These are phyloP conservation scores for Pythium scleroteichum DNA, from an alignment of 352 stramenopile species.

Conservation along the genomic window DNA sequence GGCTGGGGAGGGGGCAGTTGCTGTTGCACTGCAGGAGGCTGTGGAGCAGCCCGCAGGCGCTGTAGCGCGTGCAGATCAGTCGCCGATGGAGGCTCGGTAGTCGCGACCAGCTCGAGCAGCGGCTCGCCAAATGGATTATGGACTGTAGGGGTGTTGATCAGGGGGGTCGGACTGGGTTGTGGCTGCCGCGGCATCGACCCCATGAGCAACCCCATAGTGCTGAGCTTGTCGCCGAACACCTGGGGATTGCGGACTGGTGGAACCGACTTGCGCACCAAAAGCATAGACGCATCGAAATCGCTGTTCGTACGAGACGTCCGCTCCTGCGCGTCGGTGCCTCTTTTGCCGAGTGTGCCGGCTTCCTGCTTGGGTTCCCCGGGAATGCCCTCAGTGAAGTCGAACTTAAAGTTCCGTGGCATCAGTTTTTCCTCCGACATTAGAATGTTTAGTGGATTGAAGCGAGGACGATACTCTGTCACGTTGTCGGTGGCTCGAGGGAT, in stretches of 20 bases:
- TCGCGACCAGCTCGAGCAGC: conserved; percentile 28
- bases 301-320: conserved; percentile 5
- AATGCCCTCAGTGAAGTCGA: conserved; percentile 53
- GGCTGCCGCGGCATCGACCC: conserved; percentile 26
- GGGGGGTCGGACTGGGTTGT: conserved; percentile 17
- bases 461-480: conserved; percentile 62
- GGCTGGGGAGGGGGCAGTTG: background rate
- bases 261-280: conserved; percentile 13
- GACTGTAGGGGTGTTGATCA: conserved; percentile 17
- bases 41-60: conserved; percentile 4
- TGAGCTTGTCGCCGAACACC: conserved; percentile 20
- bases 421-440: conserved; percentile 68
- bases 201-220: conserved; percentile 30
- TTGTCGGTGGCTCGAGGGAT: conserved; percentile 78
- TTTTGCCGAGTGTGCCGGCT: conserved; percentile 8
- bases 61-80: conserved; percentile 3
- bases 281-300: conserved; percentile 10
- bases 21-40: background rate
- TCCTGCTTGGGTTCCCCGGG: conserved; percentile 19
- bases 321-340: conserved; percentile 3
- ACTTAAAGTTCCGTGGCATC: conserved; percentile 59
- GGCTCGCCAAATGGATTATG: conserved; percentile 30
- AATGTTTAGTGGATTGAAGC: conserved; percentile 74
- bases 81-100: conserved; percentile 5
- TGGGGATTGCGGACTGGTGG: conserved; percentile 18